Evolutionary conservation across 345 rosid species (phyloP).

Genomic region (Capsella bursapastoris): DNA sequence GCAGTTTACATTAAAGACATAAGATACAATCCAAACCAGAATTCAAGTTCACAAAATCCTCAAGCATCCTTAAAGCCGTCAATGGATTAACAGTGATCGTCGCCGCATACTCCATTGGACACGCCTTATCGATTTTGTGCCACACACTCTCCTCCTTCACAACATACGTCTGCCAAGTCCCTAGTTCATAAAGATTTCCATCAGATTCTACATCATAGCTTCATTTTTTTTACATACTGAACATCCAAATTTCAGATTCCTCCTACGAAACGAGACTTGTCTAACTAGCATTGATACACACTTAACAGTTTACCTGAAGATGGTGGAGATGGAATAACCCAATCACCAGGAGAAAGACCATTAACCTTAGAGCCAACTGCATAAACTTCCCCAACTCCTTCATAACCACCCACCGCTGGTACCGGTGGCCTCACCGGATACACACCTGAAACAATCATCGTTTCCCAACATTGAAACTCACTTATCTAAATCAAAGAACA

Average conservation of each 20-base stretch:
- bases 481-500: neutral
- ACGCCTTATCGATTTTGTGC: conserved; percentile 76
- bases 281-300: no score
- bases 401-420: conserved; percentile 94
- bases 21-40: conserved; percentile 51
- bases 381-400: conserved; percentile 88
- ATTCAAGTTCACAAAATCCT: conserved; percentile 64
- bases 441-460: conserved; percentile 56
- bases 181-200: conserved; percentile 35
- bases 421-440: conserved; percentile 88
- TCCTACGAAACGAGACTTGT: neutral
- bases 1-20: neutral
- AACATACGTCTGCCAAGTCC: conserved; percentile 84
- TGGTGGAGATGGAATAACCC: conserved; percentile 90
- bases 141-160: conserved; percentile 77
- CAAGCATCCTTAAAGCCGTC: conserved; percentile 88
- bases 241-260: conserved; percentile 17
- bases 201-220: no score
- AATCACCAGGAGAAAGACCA: conserved; percentile 69
- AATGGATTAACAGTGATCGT: conserved; percentile 89
- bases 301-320: conserved; percentile 61
- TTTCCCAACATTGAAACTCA: neutral
- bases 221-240: neutral
- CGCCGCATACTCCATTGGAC: conserved; percentile 86
- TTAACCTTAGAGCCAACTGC: conserved; percentile 72